Base-by-base conservation (phyloP, 1,139 yeast genomes). In the Taphrina populina region DNA sequence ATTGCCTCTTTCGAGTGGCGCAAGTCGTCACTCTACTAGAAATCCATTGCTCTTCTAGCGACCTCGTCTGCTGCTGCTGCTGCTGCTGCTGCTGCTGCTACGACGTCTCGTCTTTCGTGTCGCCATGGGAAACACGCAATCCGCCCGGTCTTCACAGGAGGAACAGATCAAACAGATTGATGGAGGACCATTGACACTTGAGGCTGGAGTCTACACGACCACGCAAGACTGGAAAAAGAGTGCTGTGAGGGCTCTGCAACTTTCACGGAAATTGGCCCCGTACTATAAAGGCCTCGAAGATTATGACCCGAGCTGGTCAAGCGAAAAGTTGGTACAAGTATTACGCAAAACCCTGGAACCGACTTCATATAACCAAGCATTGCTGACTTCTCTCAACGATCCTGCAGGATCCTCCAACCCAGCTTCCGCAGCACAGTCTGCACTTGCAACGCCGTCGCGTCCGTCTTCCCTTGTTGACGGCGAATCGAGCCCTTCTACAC, bases 221-320 rank as follows among this genome's bases (percentile, higher is more conserved):
- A n/a, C 45, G 13, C 54, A 49, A 30, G 54, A 49, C 20, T 49
- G 54, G 54, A 37, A 49, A 32, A 49, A 49, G 39, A 29, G 46
- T 7, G 54, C 39, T 3, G 54, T 49, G 20, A 29, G 54, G 11
- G 54, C 35, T 7, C 37, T 58, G 1, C 56, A 62, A 66, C 70
- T 79, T 30, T 77, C 77, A 13, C 77, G 98, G 41, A 77, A 76
- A 62, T 65, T 92, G 45, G 90, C 97, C 0, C 97, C 98, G 1
- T 92, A 92, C 68, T 92, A 80, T 67, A 84, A 90, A 2, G 97
- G 97, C 0, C 72, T 92, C 53, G 88, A 86, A 64, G 96, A 88
- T 65, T 86, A 77, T 65, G 83, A 84, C 59, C 80, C 76, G n/a
- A 63, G 69, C 21, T 87, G 96, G 96, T 71, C 81, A 1, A 87